Evolutionary conservation across 306 rosid species (phyloP).

Genomic region (Rosa multiflora): DNA sequence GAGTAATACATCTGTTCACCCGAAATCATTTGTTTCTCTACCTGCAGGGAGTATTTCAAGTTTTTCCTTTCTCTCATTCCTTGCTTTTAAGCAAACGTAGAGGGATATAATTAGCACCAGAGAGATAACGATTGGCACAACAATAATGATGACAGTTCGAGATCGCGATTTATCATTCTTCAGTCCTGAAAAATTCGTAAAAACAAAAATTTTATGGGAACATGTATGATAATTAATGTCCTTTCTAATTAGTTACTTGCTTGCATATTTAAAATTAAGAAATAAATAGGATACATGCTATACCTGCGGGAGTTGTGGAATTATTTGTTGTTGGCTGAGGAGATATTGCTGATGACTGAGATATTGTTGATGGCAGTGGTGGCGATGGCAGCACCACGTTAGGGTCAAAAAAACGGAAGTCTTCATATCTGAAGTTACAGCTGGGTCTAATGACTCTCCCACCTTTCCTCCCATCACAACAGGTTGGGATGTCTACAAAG

Average conservation of each 20-base stretch:
- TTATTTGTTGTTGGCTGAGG: neutral
- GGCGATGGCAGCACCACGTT: neutral
- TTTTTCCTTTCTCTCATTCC: constrained; percentile 3
- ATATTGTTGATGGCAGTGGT: neutral
- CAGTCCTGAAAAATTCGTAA: constrained; percentile 25
- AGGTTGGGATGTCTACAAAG: neutral
- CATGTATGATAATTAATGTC: neutral
- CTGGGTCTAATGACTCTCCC: constrained; percentile 9
- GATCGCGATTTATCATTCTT: neutral
- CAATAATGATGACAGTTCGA: constrained; percentile 10
- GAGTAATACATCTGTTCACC: too few species aligned
- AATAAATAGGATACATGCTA: too few species aligned
- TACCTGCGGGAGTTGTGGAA: too few species aligned
- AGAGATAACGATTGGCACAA: constrained; percentile 18
- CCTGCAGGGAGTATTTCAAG: neutral
- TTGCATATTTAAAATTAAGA: too few species aligned
- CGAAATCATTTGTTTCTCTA: neutral
- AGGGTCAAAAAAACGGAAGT: neutral
- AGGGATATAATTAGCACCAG: constrained; percentile 12
- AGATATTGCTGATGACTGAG: neutral
- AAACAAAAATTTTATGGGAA: too few species aligned
- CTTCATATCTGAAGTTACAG: constrained; percentile 15
- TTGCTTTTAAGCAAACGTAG: constrained; percentile 19
- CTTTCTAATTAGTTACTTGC: too few species aligned
- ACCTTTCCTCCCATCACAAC: constrained; percentile 8